Conservation (phyloP, 495 filamentous ascomycete species). For the Trichocladium antarcticum region DNA sequence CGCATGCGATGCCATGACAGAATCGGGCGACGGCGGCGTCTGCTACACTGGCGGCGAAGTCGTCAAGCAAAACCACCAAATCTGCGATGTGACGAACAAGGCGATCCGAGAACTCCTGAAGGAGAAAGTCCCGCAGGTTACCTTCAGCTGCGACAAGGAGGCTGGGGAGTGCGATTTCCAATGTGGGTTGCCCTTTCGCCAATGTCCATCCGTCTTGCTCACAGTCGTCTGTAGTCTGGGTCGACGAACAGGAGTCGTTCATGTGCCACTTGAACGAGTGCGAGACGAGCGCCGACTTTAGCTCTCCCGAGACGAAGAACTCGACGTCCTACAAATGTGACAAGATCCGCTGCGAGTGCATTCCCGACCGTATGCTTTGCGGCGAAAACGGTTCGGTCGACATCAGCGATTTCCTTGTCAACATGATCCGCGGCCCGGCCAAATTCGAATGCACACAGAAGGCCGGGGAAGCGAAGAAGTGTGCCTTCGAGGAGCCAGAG, state of each 20-base stretch:
- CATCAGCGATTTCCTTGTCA: slow-evolving; percentile 72
- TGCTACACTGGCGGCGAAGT: slow-evolving; percentile 87
- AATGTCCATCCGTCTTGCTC: slow-evolving; percentile 19
- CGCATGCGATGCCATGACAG: slow-evolving; percentile 79
- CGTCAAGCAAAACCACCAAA: slow-evolving; percentile 89
- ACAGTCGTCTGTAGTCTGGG: slow-evolving; percentile 59
- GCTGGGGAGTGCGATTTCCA: slow-evolving; percentile 78
- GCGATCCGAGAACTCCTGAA: slow-evolving; percentile 84
- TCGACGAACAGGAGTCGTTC: slow-evolving; percentile 86
- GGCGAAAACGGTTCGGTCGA: slow-evolving; percentile 85
- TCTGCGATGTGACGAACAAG: slow-evolving; percentile 91
- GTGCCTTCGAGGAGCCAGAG: slow-evolving; percentile 75
- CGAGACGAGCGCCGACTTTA: slow-evolving; percentile 54
- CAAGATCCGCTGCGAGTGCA: slow-evolving; percentile 73
- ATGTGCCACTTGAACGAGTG: slow-evolving; percentile 85
- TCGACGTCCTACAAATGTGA: slow-evolving; percentile 75
- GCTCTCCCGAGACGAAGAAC: slow-evolving; percentile 51
- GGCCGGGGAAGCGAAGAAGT: slow-evolving; percentile 47
- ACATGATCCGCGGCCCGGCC: slow-evolving; percentile 76
- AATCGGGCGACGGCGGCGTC: slow-evolving; percentile 61
- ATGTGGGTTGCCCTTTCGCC: slow-evolving; percentile 42
- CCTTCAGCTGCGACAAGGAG: slow-evolving; percentile 77
- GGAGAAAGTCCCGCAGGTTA: slow-evolving; percentile 76
- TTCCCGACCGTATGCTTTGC: slow-evolving; percentile 86
- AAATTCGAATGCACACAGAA: slow-evolving; percentile 62